Conservation (phyloP, 176 grass and related monocot species). For the Melocanna baccifera region DNA sequence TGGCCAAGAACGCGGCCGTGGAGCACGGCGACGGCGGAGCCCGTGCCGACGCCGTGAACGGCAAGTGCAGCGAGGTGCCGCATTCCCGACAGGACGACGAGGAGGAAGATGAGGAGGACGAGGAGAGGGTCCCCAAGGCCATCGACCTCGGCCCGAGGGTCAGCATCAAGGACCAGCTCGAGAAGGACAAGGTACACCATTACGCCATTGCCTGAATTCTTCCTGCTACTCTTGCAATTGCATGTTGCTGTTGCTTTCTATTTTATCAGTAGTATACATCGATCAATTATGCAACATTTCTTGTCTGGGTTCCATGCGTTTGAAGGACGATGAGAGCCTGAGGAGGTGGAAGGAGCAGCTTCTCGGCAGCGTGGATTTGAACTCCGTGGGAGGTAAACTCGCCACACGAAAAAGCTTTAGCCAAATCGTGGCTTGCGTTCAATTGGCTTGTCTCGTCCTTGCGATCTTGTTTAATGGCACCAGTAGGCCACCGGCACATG, state of each 20-base stretch:
- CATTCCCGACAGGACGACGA: slow-evolving; percentile 36
- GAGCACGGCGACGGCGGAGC: slow-evolving; percentile 12
- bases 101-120: slow-evolving; percentile 64
- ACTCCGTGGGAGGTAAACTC: slow-evolving; percentile 87
- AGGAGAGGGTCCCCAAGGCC: slow-evolving; percentile 47
- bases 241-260: background rate
- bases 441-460: slow-evolving; percentile 8
- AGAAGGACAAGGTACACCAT: slow-evolving; percentile 80
- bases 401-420: background rate
- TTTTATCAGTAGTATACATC: background rate
- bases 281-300: background rate
- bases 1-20: slow-evolving; percentile 6
- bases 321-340: slow-evolving; percentile 95
- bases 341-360: slow-evolving; percentile 97
- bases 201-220: slow-evolving; percentile 7
- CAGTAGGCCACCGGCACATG: slow-evolving; percentile 30
- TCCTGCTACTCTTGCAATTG: background rate
- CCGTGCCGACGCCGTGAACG: slow-evolving; percentile 20
- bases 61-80: slow-evolving; percentile 46
- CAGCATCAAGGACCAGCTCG: slow-evolving; percentile 98
- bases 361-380: slow-evolving; percentile 83
- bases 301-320: background rate
- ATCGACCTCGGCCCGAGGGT: slow-evolving; percentile 79
- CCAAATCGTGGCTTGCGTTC: background rate
- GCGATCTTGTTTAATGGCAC: slow-evolving; percentile 24